phyloP scores from a whole-genome alignment of 106 monocot genomes.

The Acanthochlamys bracteata region DNA sequence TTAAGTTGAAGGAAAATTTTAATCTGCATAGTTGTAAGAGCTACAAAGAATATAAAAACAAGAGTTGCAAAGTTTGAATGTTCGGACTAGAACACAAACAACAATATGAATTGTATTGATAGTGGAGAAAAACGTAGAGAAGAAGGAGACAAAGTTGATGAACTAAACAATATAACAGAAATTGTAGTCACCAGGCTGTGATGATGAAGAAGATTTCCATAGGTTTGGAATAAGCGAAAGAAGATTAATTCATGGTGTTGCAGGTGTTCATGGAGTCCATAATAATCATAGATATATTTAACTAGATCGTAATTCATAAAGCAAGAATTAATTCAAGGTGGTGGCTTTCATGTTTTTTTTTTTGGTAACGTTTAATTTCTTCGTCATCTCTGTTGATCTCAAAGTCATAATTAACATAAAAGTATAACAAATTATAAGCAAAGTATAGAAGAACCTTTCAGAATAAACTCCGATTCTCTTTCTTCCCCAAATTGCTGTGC shows the following conservation, averaged over 20 bases:
- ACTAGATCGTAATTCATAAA: not conserved
- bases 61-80: too few relatives aligned
- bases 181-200: too few relatives aligned
- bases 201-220: not conserved
- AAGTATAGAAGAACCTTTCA: not conserved
- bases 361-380: not conserved
- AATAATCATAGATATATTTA: slow-evolving; percentile 2
- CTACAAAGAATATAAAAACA: too few relatives aligned
- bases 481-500: not conserved
- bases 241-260: not conserved
- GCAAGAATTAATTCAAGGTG: not conserved
- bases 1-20: too few relatives aligned
- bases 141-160: not conserved
- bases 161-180: not conserved
- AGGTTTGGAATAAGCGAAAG: not conserved
- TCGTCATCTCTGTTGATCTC: not conserved
- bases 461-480: not conserved
- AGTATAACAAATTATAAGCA: not conserved
- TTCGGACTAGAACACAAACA: too few relatives aligned
- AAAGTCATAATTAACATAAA: not conserved
- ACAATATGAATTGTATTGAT: too few relatives aligned
- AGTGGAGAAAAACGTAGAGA: too few relatives aligned
- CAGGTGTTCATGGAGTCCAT: too few relatives aligned
- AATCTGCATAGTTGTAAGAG: too few relatives aligned
- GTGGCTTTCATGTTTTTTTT: not conserved